Evolutionary conservation across 2,329 filamentous ascomycete genomes (phyloP).

Genomic region (Cadophora luteo-olivacea): DNA sequence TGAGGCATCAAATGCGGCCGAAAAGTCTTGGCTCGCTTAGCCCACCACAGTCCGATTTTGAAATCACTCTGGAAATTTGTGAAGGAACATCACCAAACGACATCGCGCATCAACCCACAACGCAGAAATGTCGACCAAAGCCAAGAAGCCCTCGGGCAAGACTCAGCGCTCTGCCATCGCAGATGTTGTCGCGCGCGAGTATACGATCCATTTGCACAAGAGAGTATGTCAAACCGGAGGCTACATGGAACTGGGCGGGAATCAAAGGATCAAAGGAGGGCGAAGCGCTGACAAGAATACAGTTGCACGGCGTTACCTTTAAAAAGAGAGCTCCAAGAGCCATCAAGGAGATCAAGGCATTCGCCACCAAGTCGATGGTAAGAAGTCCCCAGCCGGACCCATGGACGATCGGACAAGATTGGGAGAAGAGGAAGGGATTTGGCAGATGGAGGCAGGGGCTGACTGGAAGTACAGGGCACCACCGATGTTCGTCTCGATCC

Average conservation of each 20-base stretch:
- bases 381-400: slow-evolving; percentile 45
- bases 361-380: slow-evolving; percentile 96
- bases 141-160: slow-evolving; percentile 75
- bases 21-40: background rate
- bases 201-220: slow-evolving; percentile 99
- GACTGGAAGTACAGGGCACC: slow-evolving; percentile 72
- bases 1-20: background rate
- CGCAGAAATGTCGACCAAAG: slow-evolving; percentile 66
- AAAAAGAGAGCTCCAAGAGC: slow-evolving; percentile 99
- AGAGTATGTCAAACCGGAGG: slow-evolving; percentile 71
- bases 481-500: slow-evolving; percentile 97
- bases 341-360: slow-evolving; percentile 99
- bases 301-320: slow-evolving; percentile 98
- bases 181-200: slow-evolving; percentile 99
- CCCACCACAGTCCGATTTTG: slow-evolving; percentile 27
- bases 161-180: slow-evolving; percentile 88
- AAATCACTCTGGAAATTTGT: too few relatives aligned
- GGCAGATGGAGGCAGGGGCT: slow-evolving; percentile 31
- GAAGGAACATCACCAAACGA: too few relatives aligned
- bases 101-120: slow-evolving; percentile 39
- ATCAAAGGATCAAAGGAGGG: slow-evolving; percentile 5
- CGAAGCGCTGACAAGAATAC: slow-evolving; percentile 56
- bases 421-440: slow-evolving; percentile 7
- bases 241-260: too few relatives aligned
- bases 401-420: background rate